Percentiles rank a stretch among this genome's conserved stretches.
These are phyloP conservation scores for Colletotrichum sp. DNA, from an alignment of 2,329 filamentous ascomycete species.

Conservation along the genomic window DNA sequence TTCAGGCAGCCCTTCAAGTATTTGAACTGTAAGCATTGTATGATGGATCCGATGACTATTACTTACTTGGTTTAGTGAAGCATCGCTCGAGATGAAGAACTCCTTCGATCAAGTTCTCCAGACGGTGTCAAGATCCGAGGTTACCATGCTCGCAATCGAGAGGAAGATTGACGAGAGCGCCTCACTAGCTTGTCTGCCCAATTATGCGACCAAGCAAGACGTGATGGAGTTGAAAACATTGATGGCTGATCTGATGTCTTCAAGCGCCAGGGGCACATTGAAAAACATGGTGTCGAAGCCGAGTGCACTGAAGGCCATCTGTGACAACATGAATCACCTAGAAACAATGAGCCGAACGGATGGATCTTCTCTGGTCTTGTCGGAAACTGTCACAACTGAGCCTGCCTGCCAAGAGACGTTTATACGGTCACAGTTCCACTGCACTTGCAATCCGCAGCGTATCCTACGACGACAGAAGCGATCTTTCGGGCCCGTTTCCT, in stretches of 20 bases:
- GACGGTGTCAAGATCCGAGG: neutral
- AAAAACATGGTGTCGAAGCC: neutral
- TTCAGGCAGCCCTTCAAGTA: neutral
- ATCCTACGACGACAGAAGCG: neutral
- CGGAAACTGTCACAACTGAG: neutral
- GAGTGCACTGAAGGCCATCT: neutral
- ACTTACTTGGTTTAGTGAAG: neutral
- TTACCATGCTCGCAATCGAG: neutral
- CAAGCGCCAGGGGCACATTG: neutral
- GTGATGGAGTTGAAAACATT: neutral
- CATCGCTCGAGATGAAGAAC: neutral
- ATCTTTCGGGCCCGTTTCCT: rapidly evolving
- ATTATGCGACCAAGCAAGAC: neutral
- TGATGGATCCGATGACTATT: neutral
- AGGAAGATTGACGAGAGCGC: neutral
- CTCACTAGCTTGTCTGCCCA: neutral
- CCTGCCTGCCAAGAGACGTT: neutral
- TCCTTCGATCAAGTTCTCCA: neutral
- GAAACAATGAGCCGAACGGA: neutral
- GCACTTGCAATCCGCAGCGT: neutral
- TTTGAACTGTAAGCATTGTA: neutral
- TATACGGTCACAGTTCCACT: neutral
- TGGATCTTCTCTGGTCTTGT: rapidly evolving
- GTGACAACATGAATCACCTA: too few relatives aligned
- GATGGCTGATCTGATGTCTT: neutral